Evolutionary conservation across 2,329 filamentous ascomycete genomes (phyloP), one percentile per base, ranked within the genome.

Genomic region (Exophiala sp.): DNA sequence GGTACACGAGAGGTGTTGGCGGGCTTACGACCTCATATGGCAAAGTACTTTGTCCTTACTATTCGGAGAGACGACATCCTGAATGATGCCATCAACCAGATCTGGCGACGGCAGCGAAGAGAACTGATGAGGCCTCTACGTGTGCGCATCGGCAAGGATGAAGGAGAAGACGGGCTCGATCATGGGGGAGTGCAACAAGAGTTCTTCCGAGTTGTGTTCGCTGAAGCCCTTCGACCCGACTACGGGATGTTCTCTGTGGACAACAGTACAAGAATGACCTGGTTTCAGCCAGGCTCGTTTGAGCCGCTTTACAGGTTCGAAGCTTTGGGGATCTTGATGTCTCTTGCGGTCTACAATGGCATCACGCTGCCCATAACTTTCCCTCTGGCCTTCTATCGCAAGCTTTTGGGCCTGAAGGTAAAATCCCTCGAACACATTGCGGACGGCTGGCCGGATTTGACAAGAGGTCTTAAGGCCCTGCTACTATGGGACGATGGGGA

Each of bases 161-260:
- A 76, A 46, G 88, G 88, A 23, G 93, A 97, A 66, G 83, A 94
- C 65, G 93, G 93, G 0, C 81, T 94, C 27, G 93, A 98, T 66
- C 88, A 91, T 42, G 93, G 93, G 37, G 93, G 93, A 56, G 90
- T 98, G 1, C 91, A 96, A 61, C 90, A 95, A 65, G 93, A 98
- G 57, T 97, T 95, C 65, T 97, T 98, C 70, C 82, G 88, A 13
- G 70, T 96, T 22, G 82, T 87, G 14, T 82, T 96, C 59, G 80
- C 81, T 1, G 84, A 95, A 62, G 86, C 86, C 2, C 76, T 97
- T 39, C 77, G 88, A 60, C 85, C 88, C 3, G 77, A 82, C 37
- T 88, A 86, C 62, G 89, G 81, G 68, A 72, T 71, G 72, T 97
- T 97, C 65, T 85, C 82, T 0, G 78, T 88, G 24, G 89, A 97